Conservation (phyloP, 352 stramenopile genomes). For the Pythium insidiosum region DNA sequence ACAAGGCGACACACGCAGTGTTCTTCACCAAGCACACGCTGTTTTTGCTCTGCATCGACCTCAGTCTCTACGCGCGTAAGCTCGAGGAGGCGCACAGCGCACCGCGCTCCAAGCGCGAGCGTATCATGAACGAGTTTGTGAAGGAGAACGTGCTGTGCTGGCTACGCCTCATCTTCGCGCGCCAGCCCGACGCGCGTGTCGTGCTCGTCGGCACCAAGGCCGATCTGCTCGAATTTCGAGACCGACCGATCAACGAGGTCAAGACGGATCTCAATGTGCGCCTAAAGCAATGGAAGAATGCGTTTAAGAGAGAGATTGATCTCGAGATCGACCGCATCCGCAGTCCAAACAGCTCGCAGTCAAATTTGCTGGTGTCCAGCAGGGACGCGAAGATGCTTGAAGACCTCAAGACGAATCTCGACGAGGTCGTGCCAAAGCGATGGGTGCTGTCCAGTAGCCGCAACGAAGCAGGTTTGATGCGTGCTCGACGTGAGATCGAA, state of each 20-base stretch:
- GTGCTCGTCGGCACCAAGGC: slow-evolving; percentile 6
- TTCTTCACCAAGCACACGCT: slow-evolving; percentile 6
- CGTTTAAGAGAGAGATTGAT: neutral
- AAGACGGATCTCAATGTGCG: slow-evolving; percentile 1
- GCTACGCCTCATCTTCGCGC: slow-evolving; percentile 5
- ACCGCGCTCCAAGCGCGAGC: neutral
- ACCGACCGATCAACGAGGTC: neutral
- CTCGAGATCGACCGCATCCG: neutral
- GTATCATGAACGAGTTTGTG: slow-evolving; percentile 1
- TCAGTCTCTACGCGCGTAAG: neutral
- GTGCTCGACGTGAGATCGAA: too few species aligned
- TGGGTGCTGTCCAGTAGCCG: too few species aligned
- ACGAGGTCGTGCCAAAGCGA: too few species aligned
- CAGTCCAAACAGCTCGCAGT: too few species aligned
- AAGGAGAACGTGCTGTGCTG: slow-evolving; percentile 1
- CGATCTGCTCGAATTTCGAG: neutral
- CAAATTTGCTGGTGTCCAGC: neutral
- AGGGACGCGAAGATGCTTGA: neutral
- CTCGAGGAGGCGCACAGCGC: neutral
- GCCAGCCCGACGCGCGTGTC: slow-evolving; percentile 4
- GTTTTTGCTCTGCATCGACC: slow-evolving; percentile 3
- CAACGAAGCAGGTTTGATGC: too few species aligned
- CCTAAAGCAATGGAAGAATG: too few species aligned
- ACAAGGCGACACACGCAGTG: slow-evolving; percentile 1
- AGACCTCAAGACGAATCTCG: neutral